Base-by-base conservation (phyloP, 495 filamentous ascomycete genomes). In the Aspergillus avenaceus region DNA sequence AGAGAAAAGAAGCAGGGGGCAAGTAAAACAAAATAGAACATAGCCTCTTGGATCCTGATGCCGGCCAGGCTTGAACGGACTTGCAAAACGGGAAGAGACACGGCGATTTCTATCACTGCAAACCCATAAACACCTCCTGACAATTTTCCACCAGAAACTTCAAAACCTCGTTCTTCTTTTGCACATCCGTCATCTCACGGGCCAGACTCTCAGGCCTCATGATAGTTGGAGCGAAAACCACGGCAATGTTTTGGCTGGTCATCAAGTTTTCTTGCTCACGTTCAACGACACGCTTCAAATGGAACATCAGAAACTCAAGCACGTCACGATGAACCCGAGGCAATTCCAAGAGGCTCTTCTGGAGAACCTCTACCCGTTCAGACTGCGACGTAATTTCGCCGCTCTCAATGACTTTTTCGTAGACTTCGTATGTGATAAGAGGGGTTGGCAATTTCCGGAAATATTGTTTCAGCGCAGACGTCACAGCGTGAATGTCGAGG, bases 181-280 rank as follows among this genome's bases (percentile, higher is more conserved):
- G 86, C 73, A 95, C 93, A 57, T 99, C 95, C 11, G 84, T 89
- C 87, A 97, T 95, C 65, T 99, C 95, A 48, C 90, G 84, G 54
- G 95, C 88, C 54, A 97, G 73, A 53, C 83, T 90, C 62, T 83
- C 74, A 21, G 95, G 90, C 44, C 93, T 78, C 86, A 99, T 93
- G 52, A 99, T 90, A 7, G 95, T 99, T 21, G 95, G 95, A 22
- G 95, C 95, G 59, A 99, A 99, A 23, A 99, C 95, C 49, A 99
- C 95, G 5, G 95, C 90, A 29, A 97, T 73, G 58, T 99, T 99
- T 63, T 88, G 84, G 28, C 92, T 87, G 16, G 88, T 93, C 95
- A 99, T 99, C 67, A 82, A 66, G 61, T 99, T 99, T 60, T 93
- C 86, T 13, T 78, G 74, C 61, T 92, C 85, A 50, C 87, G 82